Base-by-base conservation (phyloP, 2,329 filamentous ascomycete genomes). In the Myriangium duriaei region DNA sequence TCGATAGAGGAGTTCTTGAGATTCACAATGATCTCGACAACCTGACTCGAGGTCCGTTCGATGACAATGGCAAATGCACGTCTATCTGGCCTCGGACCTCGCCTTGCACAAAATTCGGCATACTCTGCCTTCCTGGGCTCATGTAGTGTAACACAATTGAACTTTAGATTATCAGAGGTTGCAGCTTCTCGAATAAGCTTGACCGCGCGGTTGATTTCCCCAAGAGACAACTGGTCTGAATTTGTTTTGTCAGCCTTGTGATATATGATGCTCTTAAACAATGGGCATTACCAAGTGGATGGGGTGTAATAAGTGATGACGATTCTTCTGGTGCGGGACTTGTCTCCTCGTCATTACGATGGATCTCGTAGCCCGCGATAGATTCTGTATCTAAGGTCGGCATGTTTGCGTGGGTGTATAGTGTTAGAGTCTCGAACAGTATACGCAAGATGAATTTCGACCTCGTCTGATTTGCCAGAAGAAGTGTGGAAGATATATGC, bases 11-110 rank as follows among this genome's bases (percentile, higher is more conserved):
- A 32, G 28, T 29, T 18, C 11, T 32, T 12, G 26, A 41, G 18
- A 29, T 34, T 41, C 32, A 41, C 39, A 9, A 41, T 15, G 39
- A 41, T 36, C 32, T 41, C 39, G 29, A 32, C 36, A 33, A 41
- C 39, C 14, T 41, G 39, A 30, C 29, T 30, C 54, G 42, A 53
- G 43, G 54, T 62, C 45, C 52, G 51, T 43, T 67, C 60, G 14
- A 71, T 55, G 39, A 70, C 56, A 36, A 71, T 68, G 44, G 63
- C 62, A 28, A 69, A 68, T 10, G 63, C 54, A 4, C 51, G 51
- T 30, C 56, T 52, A 14, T 52, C 51, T 4, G 56, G 56, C 13
- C 48, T 46, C n/a, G 54, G 51, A 2, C 49, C 49, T n/a, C 42
- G 42, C 3, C 53, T 51, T 11, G 44, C 42, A 14, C 50, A 40